Evolutionary conservation across 371 early-diverging fungal species (phyloP).

Genomic region (Saksenaea vasiformis): DNA sequence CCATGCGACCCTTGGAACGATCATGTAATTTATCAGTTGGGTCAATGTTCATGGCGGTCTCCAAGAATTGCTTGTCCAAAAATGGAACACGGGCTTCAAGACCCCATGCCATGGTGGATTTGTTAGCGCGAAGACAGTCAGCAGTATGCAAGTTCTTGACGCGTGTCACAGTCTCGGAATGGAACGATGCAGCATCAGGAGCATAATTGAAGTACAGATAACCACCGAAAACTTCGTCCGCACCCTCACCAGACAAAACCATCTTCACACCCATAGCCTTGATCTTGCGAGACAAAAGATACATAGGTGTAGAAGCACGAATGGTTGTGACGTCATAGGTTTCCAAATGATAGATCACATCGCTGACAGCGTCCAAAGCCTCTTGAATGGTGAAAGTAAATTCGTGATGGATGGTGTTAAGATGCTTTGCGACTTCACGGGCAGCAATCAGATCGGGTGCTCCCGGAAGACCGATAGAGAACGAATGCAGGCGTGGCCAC

Average conservation of each 20-base stretch:
- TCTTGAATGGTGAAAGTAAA: conserved; percentile 95
- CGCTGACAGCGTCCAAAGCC: conserved; percentile 92
- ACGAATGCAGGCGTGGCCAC: conserved; percentile 88
- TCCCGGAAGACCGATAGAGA: conserved; percentile 95
- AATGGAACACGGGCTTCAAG: conserved; percentile 98
- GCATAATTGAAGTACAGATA: conserved; percentile 97
- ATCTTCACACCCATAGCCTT: conserved; percentile 98
- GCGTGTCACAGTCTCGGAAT: conserved; percentile 85
- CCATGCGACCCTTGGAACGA: conserved; percentile 77
- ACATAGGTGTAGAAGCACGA: conserved; percentile 97
- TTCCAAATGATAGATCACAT: conserved; percentile 95
- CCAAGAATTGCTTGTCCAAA: conserved; percentile 87
- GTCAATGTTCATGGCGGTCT: conserved; percentile 84
- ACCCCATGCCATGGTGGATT: conserved; percentile 98
- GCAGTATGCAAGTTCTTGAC: conserved; percentile 94
- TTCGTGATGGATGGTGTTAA: conserved; percentile 92
- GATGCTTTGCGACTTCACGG: conserved; percentile 86
- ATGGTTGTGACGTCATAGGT: conserved; percentile 98
- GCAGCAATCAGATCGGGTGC: conserved; percentile 95
- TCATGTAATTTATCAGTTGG: conserved; percentile 79
- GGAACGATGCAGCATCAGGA: conserved; percentile 78
- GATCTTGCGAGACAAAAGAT: conserved; percentile 92
- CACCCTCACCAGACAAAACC: conserved; percentile 96
- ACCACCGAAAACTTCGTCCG: conserved; percentile 96
- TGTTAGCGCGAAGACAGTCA: conserved; percentile 96